Conservation (phyloP, 768 basidiomycete genomes). For the Leccinellum rugosiceps region DNA sequence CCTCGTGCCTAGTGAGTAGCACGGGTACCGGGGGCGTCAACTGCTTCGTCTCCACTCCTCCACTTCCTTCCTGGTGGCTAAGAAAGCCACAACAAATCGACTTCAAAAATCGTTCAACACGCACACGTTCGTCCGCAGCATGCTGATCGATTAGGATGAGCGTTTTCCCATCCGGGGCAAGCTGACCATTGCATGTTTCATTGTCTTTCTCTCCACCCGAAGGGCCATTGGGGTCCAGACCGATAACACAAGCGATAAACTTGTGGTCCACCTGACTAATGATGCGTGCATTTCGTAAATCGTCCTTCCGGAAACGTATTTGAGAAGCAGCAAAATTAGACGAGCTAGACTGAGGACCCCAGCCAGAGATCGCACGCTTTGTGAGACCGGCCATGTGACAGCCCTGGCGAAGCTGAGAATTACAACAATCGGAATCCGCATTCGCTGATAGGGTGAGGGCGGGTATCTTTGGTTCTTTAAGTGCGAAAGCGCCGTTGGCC, state of each 20-base stretch:
- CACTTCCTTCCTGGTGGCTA: conserved; percentile 33
- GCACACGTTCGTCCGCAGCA: conserved; percentile 94
- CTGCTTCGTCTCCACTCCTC: conserved; percentile 38
- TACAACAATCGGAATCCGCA: conserved; percentile 11
- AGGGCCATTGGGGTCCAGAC: conserved; percentile 19
- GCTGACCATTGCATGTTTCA: conserved; percentile 12
- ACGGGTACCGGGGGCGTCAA: conserved; percentile 56
- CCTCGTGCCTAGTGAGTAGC: conserved; percentile 67
- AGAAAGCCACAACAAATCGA: conserved; percentile 73
- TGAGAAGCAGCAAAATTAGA: conserved; percentile 19
- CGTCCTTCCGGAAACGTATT: conserved; percentile 45
- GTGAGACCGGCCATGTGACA: conserved; percentile 14
- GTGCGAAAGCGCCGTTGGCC: conserved; percentile 56
- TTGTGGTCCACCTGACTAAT: conserved; percentile 89
- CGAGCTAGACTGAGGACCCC: conserved; percentile 9
- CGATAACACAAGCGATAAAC: conserved; percentile 76
- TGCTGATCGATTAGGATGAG: conserved; percentile 94
- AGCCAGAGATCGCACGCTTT: conserved; percentile 4
- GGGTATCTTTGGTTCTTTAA: conserved; percentile 47
- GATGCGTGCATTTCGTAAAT: conserved; percentile 55
- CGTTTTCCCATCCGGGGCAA: conserved; percentile 21
- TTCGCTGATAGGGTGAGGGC: conserved; percentile 20
- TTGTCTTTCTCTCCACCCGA: conserved; percentile 13
- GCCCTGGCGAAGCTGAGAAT: conserved; percentile 4
- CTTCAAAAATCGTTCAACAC: conserved; percentile 80